Base-by-base conservation (phyloP, 345 rosid species). In the Nephelium lappaceum region DNA sequence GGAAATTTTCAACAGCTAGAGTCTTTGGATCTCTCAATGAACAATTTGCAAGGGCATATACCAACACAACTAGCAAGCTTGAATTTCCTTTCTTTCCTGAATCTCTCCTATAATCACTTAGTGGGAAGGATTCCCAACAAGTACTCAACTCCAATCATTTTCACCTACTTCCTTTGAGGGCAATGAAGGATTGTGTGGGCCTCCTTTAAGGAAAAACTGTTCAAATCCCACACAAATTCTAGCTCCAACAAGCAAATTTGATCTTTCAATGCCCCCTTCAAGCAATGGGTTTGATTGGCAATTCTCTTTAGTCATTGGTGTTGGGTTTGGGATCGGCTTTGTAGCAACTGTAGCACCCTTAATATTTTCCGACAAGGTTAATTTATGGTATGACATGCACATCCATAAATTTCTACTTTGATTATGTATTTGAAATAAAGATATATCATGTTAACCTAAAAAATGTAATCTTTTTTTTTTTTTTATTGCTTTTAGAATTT, bases 261-360 rank as follows among this genome's bases (percentile, higher is more conserved):
- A 75, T 0, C 0, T 4, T 31, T 31, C 36, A 31, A 4, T 4
- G 3, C 36, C 2, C 36, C n/a, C 36, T 2, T 31, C 36, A 31
- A 31, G 36, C 36, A 31, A 11, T 8, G 18, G 77, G 47, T 77
- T 85, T 27, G 84, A 89, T 78, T 87, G 89, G 88, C 79, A 64
- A 57, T 62, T 82, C 16, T 67, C 79, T 88, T 82, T 88, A 61
- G 15, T 81, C 43, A 82, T 80, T 1, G 92, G 94, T 4, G 51
- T 89, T 21, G 91, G 92, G 1, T 85, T 85, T 16, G 94, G 94
- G 0, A 57, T 69, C 0, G 92, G 91, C 3, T 87, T 91, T 70
- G 92, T 83, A 2, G 31, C 60, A 15, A 77, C 69, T 6, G 77
- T 87, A 73, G 88, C 83, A 18, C 90, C 89, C 0, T n/a, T 83